Evolutionary conservation across 495 filamentous ascomycete species (phyloP).

Genomic region (Annulohypoxylon maeteangense): DNA sequence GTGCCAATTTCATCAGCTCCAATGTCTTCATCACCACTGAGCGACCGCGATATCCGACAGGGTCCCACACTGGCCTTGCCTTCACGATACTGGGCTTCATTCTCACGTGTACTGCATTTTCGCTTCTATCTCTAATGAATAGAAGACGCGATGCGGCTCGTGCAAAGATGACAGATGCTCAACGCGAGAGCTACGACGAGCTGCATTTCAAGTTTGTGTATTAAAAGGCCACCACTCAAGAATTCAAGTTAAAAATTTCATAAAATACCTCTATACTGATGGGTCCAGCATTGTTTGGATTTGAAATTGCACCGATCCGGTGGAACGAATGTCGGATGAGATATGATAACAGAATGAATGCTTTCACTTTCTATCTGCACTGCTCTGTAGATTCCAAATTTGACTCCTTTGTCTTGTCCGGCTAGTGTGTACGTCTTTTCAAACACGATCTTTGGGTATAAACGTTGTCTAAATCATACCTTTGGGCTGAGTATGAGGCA

Average conservation of each 20-base stretch:
- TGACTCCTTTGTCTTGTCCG: background rate
- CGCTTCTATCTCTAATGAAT: constrained; percentile 15
- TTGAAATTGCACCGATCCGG: background rate
- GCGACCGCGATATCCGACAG: constrained; percentile 59
- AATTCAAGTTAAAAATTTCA: background rate
- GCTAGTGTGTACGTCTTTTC: background rate
- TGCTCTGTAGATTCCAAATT: background rate
- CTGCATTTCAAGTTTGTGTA: constrained; percentile 39
- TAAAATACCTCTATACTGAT: background rate
- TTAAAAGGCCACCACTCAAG: background rate
- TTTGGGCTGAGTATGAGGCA: constrained; percentile 43
- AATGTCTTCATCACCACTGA: constrained; percentile 58
- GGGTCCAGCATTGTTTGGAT: background rate
- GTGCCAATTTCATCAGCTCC: constrained; percentile 67
- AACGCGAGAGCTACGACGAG: constrained; percentile 31
- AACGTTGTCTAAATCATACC: background rate
- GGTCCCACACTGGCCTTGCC: constrained; percentile 47
- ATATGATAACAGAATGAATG: background rate
- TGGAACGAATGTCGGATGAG: background rate
- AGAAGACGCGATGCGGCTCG: constrained; percentile 26
- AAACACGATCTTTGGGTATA: background rate
- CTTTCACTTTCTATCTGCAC: background rate
- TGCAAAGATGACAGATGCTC: constrained; percentile 21
- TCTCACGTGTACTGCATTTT: constrained; percentile 19
- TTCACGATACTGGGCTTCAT: constrained; percentile 38